phyloP scores from a whole-genome alignment of 1,284 basidiomycete genomes.

The Laetiporus sulphureus region DNA sequence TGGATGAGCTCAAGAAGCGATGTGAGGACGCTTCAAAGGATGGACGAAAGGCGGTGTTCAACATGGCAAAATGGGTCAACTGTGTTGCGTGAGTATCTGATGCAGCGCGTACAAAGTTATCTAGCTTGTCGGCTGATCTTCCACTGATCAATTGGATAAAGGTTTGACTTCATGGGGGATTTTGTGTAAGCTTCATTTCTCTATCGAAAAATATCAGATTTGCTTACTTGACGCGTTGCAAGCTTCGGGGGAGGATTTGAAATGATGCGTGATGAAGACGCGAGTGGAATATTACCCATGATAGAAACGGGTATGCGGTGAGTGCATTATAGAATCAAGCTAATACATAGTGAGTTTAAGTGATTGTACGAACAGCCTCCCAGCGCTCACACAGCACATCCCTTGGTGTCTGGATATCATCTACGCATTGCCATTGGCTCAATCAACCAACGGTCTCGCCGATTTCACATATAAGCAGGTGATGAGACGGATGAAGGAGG shows the following conservation, averaged over 20 bases:
- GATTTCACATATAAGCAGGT: constrained; percentile 7
- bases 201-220: background rate
- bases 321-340: constrained; percentile 4
- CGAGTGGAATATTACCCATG: constrained; percentile 12
- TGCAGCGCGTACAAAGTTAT: no score
- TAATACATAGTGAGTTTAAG: constrained; percentile 4
- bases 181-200: constrained; percentile 38
- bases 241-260: constrained; percentile 25
- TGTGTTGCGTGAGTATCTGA: constrained; percentile 52
- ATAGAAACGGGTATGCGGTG: constrained; percentile 12
- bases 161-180: constrained; percentile 62
- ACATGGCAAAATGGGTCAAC: constrained; percentile 40
- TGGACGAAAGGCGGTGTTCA: constrained; percentile 24
- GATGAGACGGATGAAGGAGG: constrained; percentile 9
- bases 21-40: constrained; percentile 8
- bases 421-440: background rate
- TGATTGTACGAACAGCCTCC: constrained; percentile 3
- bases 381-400: constrained; percentile 4
- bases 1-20: constrained; percentile 25
- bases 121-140: no score
- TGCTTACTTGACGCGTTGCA: background rate
- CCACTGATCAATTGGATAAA: no score
- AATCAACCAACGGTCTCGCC: background rate
- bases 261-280: constrained; percentile 19
- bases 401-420: constrained; percentile 7